Evolutionary conservation across 202 grass and related monocot species (phyloP).

Genomic region (Bolboschoenoplectus hybrid): DNA sequence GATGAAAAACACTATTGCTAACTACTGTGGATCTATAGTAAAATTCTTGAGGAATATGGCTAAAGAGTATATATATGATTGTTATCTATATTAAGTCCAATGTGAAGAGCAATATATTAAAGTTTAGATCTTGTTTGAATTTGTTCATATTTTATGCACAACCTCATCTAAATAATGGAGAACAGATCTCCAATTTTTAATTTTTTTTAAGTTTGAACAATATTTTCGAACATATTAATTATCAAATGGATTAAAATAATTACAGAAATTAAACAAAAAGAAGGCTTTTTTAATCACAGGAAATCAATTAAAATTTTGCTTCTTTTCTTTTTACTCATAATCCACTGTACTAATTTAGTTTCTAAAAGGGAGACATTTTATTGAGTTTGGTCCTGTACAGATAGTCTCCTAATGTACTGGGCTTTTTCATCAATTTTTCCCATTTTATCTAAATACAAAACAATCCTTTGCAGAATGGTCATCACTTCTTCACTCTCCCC

Average conservation of each 20-base stretch:
- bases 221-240: too few species aligned
- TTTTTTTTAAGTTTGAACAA: too few species aligned
- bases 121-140: too few species aligned
- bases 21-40: too few species aligned
- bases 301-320: background rate
- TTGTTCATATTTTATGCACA: too few species aligned
- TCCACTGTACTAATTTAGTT: background rate
- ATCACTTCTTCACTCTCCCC: background rate
- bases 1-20: too few species aligned
- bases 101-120: too few species aligned
- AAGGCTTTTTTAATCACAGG: background rate
- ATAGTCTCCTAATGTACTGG: background rate
- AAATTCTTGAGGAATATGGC: too few species aligned
- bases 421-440: background rate
- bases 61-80: too few species aligned
- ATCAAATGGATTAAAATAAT: background rate
- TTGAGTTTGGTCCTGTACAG: background rate
- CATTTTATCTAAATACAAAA: conserved; percentile 17
- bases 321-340: background rate
- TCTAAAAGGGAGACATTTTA: background rate
- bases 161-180: too few species aligned
- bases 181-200: too few species aligned
- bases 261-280: background rate
- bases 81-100: too few species aligned
- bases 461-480: conserved; percentile 10